These are phyloP conservation scores for Parietichytrium sp. DNA, from an alignment of 108 stramenopile genomes.

Conservation along the genomic window DNA sequence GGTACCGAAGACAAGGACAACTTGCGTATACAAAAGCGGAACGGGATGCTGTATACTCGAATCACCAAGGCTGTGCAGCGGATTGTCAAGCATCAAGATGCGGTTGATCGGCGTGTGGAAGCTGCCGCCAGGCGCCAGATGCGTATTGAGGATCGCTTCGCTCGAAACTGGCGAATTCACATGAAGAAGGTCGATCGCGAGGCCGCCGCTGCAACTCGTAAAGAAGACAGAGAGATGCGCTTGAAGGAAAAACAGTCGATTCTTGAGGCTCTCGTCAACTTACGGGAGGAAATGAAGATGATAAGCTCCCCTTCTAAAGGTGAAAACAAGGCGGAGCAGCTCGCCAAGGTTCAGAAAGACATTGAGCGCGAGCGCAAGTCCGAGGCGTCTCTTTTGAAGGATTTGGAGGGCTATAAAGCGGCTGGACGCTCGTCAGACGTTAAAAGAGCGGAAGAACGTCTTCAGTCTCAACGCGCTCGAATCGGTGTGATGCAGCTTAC, in stretches of 20 bases:
- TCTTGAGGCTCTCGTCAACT: constrained; percentile 16
- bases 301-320: background rate
- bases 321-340: constrained; percentile 14
- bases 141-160: constrained; percentile 22
- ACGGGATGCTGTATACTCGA: background rate
- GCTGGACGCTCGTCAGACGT: background rate
- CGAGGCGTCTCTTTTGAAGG: background rate
- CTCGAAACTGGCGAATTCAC: background rate
- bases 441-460: background rate
- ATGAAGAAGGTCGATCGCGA: background rate
- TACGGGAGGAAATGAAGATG: constrained; percentile 38
- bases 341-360: constrained; percentile 9
- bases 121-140: constrained; percentile 8
- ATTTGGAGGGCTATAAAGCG: background rate
- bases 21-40: background rate
- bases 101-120: background rate
- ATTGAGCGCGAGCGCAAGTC: background rate
- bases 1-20: background rate
- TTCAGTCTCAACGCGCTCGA: constrained; percentile 8
- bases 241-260: background rate
- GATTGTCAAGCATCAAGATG: constrained; percentile 12
- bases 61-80: constrained; percentile 5
- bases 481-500: no score
- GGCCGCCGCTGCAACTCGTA: background rate
- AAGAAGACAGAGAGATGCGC: constrained; percentile 6